phyloP scores from a whole-genome alignment of 805 yeast genomes.

The Wickerhamomyces bovis region DNA sequence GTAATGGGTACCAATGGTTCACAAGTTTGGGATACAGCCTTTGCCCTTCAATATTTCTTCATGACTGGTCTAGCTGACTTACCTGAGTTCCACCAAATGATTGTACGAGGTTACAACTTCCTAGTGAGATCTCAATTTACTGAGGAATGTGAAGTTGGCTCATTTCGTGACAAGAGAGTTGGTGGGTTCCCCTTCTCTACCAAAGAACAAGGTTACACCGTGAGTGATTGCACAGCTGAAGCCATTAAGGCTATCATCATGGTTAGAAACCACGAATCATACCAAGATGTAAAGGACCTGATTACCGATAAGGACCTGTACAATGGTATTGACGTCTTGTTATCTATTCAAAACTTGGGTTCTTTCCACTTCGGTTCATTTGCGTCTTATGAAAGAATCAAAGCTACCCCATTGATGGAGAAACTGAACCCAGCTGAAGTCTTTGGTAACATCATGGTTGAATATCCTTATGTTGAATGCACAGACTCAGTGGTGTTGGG shows the following conservation, averaged over 20 bases:
- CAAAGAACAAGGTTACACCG: constrained; percentile 92
- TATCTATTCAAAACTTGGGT: constrained; percentile 73
- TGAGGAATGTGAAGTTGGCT: constrained; percentile 67
- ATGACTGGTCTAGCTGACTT: constrained; percentile 71
- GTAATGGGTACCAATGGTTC: constrained; percentile 97
- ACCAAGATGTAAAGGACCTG: constrained; percentile 40
- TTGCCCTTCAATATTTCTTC: constrained; percentile 78
- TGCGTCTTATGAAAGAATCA: constrained; percentile 83
- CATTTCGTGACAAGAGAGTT: constrained; percentile 72
- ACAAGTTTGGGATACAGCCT: constrained; percentile 96
- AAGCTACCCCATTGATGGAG: constrained; percentile 75
- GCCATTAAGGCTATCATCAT: constrained; percentile 88
- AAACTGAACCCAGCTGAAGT: constrained; percentile 93
- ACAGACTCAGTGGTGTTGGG: constrained; percentile 94
- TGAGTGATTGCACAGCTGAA: constrained; percentile 95
- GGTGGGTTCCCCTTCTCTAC: constrained; percentile 98
- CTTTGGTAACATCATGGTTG: constrained; percentile 97
- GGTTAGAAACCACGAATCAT: constrained; percentile 66
- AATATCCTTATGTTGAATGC: constrained; percentile 96
- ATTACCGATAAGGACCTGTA: constrained; percentile 50
- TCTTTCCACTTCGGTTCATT: constrained; percentile 84
- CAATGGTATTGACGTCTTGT: constrained; percentile 69
- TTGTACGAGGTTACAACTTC: constrained; percentile 64
- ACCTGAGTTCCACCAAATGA: constrained; percentile 57
- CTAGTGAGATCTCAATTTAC: constrained; percentile 80